These are phyloP conservation scores for Colletotrichum chrysophilum DNA, from an alignment of 2,329 filamentous ascomycete genomes.

Conservation along the genomic window DNA sequence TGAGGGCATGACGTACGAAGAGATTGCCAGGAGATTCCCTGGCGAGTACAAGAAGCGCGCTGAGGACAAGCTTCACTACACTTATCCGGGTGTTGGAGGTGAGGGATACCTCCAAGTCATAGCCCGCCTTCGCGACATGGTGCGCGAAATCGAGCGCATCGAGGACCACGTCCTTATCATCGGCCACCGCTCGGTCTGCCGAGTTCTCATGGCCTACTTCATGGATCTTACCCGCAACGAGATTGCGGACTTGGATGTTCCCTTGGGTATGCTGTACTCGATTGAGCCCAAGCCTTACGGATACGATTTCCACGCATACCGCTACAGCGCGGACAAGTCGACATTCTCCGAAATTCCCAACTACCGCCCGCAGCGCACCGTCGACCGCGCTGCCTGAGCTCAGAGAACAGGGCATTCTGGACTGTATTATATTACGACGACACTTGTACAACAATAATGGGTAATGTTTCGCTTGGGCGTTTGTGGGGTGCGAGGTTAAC, in stretches of 20 bases:
- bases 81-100: constrained; percentile 93
- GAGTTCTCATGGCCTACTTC: constrained; percentile 95
- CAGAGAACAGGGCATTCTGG: not conserved
- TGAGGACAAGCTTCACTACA: constrained; percentile 90
- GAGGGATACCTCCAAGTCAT: constrained; percentile 98
- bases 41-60: constrained; percentile 83
- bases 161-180: constrained; percentile 94
- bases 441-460: constrained; percentile 16
- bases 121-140: constrained; percentile 91
- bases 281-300: constrained; percentile 98
- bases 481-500: constrained; percentile 7
- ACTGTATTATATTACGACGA: constrained; percentile 14
- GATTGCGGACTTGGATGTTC: constrained; percentile 93
- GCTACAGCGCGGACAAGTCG: constrained; percentile 78
- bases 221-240: constrained; percentile 89
- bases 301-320: constrained; percentile 95
- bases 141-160: constrained; percentile 96
- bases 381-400: constrained; percentile 41
- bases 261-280: constrained; percentile 90
- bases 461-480: not conserved
- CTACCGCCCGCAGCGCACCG: constrained; percentile 74
- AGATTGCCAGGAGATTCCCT: constrained; percentile 80
- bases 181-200: constrained; percentile 88
- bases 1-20: constrained; percentile 93
- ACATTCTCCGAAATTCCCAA: constrained; percentile 89